phyloP scores from a whole-genome alignment of 2,329 filamentous ascomycete species.

The Incumbomyces delicatus region DNA sequence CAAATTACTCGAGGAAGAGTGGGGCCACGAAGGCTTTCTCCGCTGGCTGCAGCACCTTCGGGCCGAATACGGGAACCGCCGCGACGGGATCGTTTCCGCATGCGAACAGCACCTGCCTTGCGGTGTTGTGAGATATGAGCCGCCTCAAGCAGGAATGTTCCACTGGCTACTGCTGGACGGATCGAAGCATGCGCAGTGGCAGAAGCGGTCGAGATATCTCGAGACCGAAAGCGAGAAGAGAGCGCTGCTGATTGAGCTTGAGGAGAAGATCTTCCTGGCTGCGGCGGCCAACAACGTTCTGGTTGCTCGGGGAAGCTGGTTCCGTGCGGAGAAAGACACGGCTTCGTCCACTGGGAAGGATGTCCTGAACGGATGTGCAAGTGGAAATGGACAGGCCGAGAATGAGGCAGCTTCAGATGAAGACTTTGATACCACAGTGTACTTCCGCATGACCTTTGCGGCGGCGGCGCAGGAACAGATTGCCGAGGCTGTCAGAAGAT shows the following conservation, averaged over 20 bases:
- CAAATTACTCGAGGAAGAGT: constrained; percentile 84
- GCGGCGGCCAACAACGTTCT: constrained; percentile 70
- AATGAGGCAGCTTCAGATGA: not conserved
- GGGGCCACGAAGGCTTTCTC: constrained; percentile 86
- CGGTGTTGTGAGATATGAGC: constrained; percentile 67
- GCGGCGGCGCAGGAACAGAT: constrained; percentile 64
- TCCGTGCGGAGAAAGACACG: constrained; percentile 59
- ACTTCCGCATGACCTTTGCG: constrained; percentile 84
- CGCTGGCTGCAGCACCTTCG: constrained; percentile 79
- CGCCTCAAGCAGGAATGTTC: constrained; percentile 90
- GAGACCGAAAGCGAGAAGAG: constrained; percentile 23
- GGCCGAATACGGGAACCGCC: constrained; percentile 66
- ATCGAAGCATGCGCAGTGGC: constrained; percentile 32
- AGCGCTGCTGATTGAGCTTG: constrained; percentile 44
- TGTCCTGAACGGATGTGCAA: not conserved
- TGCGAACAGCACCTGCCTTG: constrained; percentile 68
- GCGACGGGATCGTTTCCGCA: constrained; percentile 66
- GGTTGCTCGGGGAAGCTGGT: constrained; percentile 81
- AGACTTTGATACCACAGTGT: constrained; percentile 49
- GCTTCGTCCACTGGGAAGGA: constrained; percentile 32
- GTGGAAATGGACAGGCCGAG: constrained; percentile 21
- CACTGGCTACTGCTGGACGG: constrained; percentile 41
- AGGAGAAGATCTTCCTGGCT: constrained; percentile 75
- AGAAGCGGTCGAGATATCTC: not conserved
- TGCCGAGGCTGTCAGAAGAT: constrained; percentile 60